These are phyloP conservation scores for Solanum neorickii DNA, from an alignment of 257 asterid genomes.

Conservation along the genomic window DNA sequence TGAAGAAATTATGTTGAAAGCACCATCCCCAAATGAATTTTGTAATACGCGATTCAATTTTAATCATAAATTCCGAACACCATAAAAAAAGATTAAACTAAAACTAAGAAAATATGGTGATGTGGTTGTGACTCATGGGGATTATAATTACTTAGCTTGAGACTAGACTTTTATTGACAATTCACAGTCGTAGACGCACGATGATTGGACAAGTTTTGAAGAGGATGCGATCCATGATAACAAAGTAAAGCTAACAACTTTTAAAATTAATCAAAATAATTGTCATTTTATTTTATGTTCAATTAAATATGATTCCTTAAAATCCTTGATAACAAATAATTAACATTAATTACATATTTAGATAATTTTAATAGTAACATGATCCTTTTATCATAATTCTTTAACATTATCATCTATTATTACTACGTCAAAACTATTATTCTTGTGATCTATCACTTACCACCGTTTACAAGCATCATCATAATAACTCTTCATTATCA, in stretches of 20 bases:
- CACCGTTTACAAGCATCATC: neutral
- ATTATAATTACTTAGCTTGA: neutral
- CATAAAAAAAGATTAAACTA: too few species aligned
- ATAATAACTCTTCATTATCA: neutral
- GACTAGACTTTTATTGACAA: neutral
- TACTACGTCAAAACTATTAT: neutral
- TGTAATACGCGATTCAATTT: accelerated
- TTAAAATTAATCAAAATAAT: neutral
- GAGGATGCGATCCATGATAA: neutral
- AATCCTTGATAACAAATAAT: neutral
- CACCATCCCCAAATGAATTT: accelerated
- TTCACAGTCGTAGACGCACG: neutral
- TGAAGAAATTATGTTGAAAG: neutral
- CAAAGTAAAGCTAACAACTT: neutral
- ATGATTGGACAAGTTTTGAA: neutral
- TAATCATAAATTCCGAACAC: neutral
- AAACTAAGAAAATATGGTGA: neutral
- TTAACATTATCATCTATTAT: neutral
- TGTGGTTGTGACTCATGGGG: neutral
- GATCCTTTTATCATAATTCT: neutral
- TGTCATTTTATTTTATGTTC: neutral
- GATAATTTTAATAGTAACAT: neutral
- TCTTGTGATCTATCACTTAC: neutral
- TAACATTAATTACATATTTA: neutral
- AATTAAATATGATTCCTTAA: neutral